Percentiles rank a stretch among this genome's conserved stretches.
Conservation (phyloP, 2,329 filamentous ascomycete genomes). For the Alternaria incomplexa region DNA sequence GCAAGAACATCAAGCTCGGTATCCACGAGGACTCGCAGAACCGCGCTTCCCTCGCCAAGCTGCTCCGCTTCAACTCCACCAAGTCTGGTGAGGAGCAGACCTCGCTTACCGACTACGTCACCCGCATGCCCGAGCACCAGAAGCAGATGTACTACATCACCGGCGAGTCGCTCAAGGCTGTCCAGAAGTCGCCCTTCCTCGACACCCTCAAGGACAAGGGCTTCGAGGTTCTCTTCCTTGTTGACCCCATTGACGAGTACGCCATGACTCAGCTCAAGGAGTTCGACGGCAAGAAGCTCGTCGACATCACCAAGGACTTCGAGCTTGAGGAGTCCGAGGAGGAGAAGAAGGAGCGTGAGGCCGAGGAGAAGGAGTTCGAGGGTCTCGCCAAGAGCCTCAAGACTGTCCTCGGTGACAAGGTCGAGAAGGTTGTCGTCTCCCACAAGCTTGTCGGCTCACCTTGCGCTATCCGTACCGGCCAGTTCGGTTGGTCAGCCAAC, state of each 20-base stretch:
- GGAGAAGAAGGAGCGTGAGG: conserved; percentile 95
- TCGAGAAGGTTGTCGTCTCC: conserved; percentile 99
- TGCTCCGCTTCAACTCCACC: conserved; percentile 98
- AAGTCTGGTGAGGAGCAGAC: conserved; percentile 97
- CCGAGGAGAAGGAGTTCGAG: conserved; percentile 98
- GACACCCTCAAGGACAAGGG: conserved; percentile 98
- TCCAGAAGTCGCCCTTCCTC: conserved; percentile 97
- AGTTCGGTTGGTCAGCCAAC: conserved; percentile 99
- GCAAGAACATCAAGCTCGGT: conserved; percentile 99
- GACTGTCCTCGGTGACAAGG: conserved; percentile 99
- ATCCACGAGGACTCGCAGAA: conserved; percentile 99
- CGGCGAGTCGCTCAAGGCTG: conserved; percentile 98
- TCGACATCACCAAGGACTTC: conserved; percentile 99
- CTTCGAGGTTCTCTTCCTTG: conserved; percentile 99
- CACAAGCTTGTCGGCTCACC: conserved; percentile 95
- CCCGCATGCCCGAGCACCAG: conserved; percentile 99
- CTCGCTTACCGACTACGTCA: conserved; percentile 96
- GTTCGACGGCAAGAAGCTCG: conserved; percentile 99
- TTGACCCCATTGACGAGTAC: conserved; percentile 99
- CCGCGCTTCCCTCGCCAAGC: conserved; percentile 90
- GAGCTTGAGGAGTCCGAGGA: conserved; percentile 99
- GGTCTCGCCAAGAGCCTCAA: conserved; percentile 93
- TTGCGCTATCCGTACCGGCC: conserved; percentile 98
- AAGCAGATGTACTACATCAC: conserved; percentile 99
- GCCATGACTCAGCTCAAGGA: conserved; percentile 99